Evolutionary conservation across 345 rosid genomes (phyloP), one percentile per base, ranked within the genome.

Genomic region (Bruguiera gymnorhiza): DNA sequence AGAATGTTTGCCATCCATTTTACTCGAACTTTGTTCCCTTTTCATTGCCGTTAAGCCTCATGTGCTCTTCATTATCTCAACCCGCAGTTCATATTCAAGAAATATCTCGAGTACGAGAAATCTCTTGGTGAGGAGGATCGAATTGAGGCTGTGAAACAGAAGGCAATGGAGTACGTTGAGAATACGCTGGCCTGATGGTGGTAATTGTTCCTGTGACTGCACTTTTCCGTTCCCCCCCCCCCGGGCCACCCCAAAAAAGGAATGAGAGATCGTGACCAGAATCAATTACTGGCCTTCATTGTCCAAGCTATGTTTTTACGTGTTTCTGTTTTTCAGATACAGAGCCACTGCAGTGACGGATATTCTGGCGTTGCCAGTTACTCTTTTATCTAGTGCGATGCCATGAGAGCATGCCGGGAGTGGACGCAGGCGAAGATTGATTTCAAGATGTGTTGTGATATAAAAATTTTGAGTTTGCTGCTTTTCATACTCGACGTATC

Each of bases 61-160:
- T 19, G 2, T 0, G 19, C 20, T 15, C 29, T 61, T 75, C 43
- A 21, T 62, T 10, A 4, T 36, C 31, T 61, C 18, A 18, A 23
- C 67, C 69, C 69, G 76, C 90, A 94, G 98, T 95, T 90, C 76
- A 81, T 95, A 75, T 95, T 95, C 78, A 92, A 87, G 86, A 92
- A 92, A 83, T 95, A 84, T 75, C 87, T 92, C 0, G 86, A 79
- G 78, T 92, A 73, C 39, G 99, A 95, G 83, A 90, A 83, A 75
- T 75, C 85, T 36, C 26, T 6, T 20, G 94, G 89, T 4, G 91
- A 87, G 27, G 91, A 82, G 37, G 88, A 81, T 75, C 79, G 82
- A 63, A 74, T 88, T 0, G 88, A 88, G 73, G 80, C 79, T 23
- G 98, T 92, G 71, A 92, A 88, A 75, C 88, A 64, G 73, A 94